Base-by-base conservation (phyloP, 768 basidiomycete species). In the Thelephora ganbajun region DNA sequence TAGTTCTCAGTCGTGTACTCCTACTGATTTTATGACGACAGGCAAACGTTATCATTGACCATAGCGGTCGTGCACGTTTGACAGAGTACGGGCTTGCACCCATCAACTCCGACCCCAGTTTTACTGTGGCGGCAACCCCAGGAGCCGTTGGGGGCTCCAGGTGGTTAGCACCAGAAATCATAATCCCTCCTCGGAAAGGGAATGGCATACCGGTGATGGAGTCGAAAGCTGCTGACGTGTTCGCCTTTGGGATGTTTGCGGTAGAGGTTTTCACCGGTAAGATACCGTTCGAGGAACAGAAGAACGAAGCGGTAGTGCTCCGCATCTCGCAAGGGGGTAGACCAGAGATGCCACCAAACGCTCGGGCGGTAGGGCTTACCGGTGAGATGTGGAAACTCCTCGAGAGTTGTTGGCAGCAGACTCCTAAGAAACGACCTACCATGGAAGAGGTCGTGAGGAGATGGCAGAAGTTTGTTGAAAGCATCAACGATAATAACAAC, bases 71-170 rank as follows among this genome's bases (percentile, higher is more conserved):
- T 35, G 51, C 57, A 2, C 52, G 51, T 33, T 49, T 61, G 1
- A 48, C 53, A 3, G 59, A 61, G 44, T 61, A 59, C 35, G 59
- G 59, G 2, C 42, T 61, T 14, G 54, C 58, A 2, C 42, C 35
- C 33, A 36, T 53, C 12, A 7, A 53, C 2, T 47, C 45, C 37
- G 41, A 33, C 18, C 30, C 26, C 26, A 30, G 26, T 9, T 30
- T 30, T 30, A 30, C 26, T 9, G 26, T 30, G 5, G 26, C 26
- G 9, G 26, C 26, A 9, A 30, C 26, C 26, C 26, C 26, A 9
- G 26, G 26, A 30, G 4, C 26, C 9, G 26, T 30, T 30, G 26
- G 26, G 26, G 26, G 5, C 26, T 30, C 39, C 18, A 41, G 39
- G 22, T 41, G 39, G 39, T 18, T 41, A 22, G 39, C 39, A 6